Conservation (phyloP, 345 rosid genomes). For the Aurinia saxatilis region DNA sequence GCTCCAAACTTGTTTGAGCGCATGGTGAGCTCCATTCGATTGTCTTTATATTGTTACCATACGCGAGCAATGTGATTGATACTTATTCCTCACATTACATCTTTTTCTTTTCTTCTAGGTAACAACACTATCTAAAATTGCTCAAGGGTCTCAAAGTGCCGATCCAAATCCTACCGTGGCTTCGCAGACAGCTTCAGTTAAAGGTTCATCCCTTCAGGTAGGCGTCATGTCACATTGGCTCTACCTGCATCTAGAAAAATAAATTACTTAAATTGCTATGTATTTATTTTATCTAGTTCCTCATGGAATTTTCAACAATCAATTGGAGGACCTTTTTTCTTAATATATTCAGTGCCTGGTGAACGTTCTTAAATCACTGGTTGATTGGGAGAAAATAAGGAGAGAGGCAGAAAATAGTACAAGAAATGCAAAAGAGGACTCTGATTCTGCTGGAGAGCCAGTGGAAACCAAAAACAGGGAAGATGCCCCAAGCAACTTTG, state of each 20-base stretch:
- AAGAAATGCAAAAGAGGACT: conserved; percentile 33
- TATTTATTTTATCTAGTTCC: conserved; percentile 2
- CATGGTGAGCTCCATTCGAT: conserved; percentile 45
- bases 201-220: conserved; percentile 92
- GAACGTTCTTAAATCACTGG: conserved; percentile 78
- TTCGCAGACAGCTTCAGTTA: conserved; percentile 68
- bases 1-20: conserved; percentile 99
- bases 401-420: conserved; percentile 43
- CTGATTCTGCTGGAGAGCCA: conserved; percentile 35
- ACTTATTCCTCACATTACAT: conserved; percentile 6
- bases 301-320: conserved; percentile 14
- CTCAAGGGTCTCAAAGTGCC: conserved; percentile 84
- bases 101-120: conserved; percentile 44
- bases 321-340: conserved; percentile 21
- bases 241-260: conserved; percentile 9
- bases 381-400: conserved; percentile 84
- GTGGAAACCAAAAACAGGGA: conserved; percentile 49
- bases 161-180: conserved; percentile 74
- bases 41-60: background rate
- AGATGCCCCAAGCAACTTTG: conserved; percentile 73
- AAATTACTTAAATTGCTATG: background rate
- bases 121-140: conserved; percentile 70
- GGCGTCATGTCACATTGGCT: conserved; percentile 20
- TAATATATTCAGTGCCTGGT: conserved; percentile 68
- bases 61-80: background rate